phyloP scores from a whole-genome alignment of 2,329 filamentous ascomycete genomes.

The Ophiognomonia clavigignenti-juglandacearum region DNA sequence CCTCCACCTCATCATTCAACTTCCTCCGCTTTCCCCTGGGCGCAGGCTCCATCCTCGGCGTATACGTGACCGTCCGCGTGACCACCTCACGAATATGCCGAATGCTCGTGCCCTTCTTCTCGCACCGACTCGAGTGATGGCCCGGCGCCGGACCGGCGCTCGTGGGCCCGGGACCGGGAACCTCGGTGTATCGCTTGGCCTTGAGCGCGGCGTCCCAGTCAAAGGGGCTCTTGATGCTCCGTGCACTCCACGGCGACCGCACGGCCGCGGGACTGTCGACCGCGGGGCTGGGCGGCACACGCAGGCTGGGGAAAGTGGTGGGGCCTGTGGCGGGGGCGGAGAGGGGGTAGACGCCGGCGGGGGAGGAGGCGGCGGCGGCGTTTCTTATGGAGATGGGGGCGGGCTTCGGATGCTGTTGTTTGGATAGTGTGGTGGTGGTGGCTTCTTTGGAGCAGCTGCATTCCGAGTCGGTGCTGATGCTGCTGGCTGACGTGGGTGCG shows the following conservation, averaged over 20 bases:
- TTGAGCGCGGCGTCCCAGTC: conserved; percentile 75
- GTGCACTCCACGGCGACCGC: conserved; percentile 71
- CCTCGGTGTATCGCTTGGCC: conserved; percentile 56
- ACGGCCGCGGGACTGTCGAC: conserved; percentile 67
- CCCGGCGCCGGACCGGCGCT: conserved; percentile 5
- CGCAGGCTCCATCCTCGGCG: conserved; percentile 77
- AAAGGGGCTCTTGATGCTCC: conserved; percentile 63
- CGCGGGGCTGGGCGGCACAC: conserved; percentile 71
- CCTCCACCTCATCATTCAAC: conserved; percentile 32
- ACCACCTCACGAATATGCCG: conserved; percentile 82
- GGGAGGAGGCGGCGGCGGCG: conserved; percentile 4
- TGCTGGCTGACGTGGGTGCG: conserved; percentile 50
- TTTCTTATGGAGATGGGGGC: conserved; percentile 18
- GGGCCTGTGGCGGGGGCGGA: conserved; percentile 56
- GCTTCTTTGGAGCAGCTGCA: conserved; percentile 49
- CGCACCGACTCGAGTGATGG: conserved; percentile 34
- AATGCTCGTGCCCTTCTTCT: conserved; percentile 52
- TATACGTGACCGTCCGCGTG: conserved; percentile 91
- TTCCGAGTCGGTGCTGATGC: conserved; percentile 44
- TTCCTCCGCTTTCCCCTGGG: conserved; percentile 90
- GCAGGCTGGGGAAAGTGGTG: conserved; percentile 60
- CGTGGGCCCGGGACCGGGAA: conserved; percentile 33
- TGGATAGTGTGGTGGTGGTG: too few relatives aligned
- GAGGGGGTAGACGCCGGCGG: conserved; percentile 45
- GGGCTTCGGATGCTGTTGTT: conserved; percentile 44